A percentile compares a stretch with the other conserved stretches of the same genome.
Evolutionary conservation across 495 filamentous ascomycete species (phyloP).

Genomic region (Delitschia confertaspora): DNA sequence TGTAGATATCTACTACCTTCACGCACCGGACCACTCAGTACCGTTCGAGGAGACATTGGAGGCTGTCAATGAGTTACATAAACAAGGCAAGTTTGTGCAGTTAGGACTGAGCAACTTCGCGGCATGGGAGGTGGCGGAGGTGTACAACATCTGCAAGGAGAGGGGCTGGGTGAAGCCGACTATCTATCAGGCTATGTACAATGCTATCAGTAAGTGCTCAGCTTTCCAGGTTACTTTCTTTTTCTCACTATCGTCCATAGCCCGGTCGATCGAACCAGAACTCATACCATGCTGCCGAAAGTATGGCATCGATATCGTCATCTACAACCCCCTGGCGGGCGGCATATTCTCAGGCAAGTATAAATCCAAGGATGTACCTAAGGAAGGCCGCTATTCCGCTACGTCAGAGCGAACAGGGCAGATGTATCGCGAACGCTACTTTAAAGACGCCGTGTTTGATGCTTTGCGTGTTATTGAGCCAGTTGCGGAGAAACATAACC

Average conservation of each 20-base stretch:
- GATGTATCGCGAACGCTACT: constrained; percentile 72
- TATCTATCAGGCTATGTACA: constrained; percentile 63
- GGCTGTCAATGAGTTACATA: constrained; percentile 70
- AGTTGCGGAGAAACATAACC: constrained; percentile 60
- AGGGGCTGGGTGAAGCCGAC: constrained; percentile 65
- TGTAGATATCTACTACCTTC: constrained; percentile 85
- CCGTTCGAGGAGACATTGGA: constrained; percentile 69
- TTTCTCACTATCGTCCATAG: neutral
- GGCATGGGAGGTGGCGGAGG: constrained; percentile 84
- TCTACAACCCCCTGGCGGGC: constrained; percentile 86
- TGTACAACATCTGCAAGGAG: constrained; percentile 72
- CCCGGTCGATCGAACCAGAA: constrained; percentile 70
- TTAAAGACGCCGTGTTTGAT: constrained; percentile 67
- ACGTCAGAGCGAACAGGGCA: constrained; percentile 40
- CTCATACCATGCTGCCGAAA: constrained; percentile 70
- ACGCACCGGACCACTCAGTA: constrained; percentile 63
- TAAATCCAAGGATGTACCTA: constrained; percentile 49
- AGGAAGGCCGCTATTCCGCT: constrained; percentile 62
- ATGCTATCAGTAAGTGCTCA: constrained; percentile 43
- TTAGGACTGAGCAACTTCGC: constrained; percentile 80
- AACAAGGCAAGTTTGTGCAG: constrained; percentile 76
- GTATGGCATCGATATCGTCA: constrained; percentile 76
- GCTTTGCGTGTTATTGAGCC: constrained; percentile 66
- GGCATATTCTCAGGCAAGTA: constrained; percentile 82
- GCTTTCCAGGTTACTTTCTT: neutral